Evolutionary conservation across 1,284 basidiomycete genomes (phyloP), one percentile per base, ranked within the genome.

Genomic region (Ceraceosorus guamensis): DNA sequence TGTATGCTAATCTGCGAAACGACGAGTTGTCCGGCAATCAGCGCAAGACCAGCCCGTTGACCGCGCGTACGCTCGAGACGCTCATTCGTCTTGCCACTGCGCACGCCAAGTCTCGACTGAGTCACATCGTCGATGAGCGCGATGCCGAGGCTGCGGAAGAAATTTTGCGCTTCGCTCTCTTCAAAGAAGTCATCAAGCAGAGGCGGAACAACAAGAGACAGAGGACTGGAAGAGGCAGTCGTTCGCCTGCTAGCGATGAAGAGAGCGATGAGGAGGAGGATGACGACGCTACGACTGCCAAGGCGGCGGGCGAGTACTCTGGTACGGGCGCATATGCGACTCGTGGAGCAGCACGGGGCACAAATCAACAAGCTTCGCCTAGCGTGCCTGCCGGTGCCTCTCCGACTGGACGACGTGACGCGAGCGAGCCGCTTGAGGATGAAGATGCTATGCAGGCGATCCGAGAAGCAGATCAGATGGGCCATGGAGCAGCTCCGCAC

Each of bases 21-120:
- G 90, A 95, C 71, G 89, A 91, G 67, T 83, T 89, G 64, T 89
- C 91, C 65, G 86, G 85, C 34, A 95, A 93, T 74, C 85, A 85
- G 77, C 93, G 90, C 80, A 85, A 95, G 88, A 99, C 95, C 4
- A 89, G 93, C 10, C 95, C 95, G 1, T 80, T 99, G 63, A 99
- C 95, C 0, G 93, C 95, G 13, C 91, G 95, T 84, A 97, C 95
- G 5, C 85, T 99, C 56, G 95, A 99, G 79, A 99, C 95, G 0
- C 82, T 99, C 46, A 99, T 99, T 76, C 95, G 95, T 82, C 83
- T 99, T 13, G 84, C 95, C 5, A 98, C 93, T 14, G 95, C 95
- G 0, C 95, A 98, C 77, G 95, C 95, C 59, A 99, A 99, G 79
- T 85, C 91, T 11, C 85, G 93, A 18, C 81, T 99, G 3, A 92